Evolutionary conservation across 2,329 filamentous ascomycete species (phyloP).

Genomic region (Metarhizium anisopliae): DNA sequence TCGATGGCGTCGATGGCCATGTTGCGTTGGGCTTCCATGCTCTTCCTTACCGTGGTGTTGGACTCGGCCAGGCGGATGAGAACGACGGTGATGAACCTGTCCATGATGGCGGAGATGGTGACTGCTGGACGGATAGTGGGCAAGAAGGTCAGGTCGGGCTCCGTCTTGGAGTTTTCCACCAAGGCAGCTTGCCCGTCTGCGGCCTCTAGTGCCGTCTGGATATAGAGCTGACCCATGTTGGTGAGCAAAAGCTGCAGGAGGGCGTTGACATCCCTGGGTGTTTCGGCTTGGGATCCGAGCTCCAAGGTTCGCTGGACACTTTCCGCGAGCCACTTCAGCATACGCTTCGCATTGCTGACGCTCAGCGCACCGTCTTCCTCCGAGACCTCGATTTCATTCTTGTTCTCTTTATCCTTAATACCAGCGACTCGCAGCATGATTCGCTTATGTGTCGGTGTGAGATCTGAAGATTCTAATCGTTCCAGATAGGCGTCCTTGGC

Average conservation of each 20-base stretch:
- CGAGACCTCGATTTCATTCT: slow-evolving; percentile 80
- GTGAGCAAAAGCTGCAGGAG: slow-evolving; percentile 75
- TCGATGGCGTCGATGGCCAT: slow-evolving; percentile 69
- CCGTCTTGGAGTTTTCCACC: slow-evolving; percentile 70
- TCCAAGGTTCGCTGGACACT: slow-evolving; percentile 86
- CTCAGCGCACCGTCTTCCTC: slow-evolving; percentile 83
- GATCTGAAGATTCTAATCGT: slow-evolving; percentile 77
- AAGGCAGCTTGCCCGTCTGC: slow-evolving; percentile 63
- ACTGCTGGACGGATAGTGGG: slow-evolving; percentile 71
- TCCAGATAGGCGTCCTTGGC: slow-evolving; percentile 89
- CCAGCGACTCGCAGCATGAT: slow-evolving; percentile 88
- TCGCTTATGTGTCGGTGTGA: slow-evolving; percentile 78
- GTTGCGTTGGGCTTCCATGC: slow-evolving; percentile 77
- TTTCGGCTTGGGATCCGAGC: slow-evolving; percentile 78
- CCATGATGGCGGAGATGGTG: slow-evolving; percentile 85
- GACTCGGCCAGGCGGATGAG: slow-evolving; percentile 81
- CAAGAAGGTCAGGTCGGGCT: slow-evolving; percentile 83
- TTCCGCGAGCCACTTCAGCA: slow-evolving; percentile 96
- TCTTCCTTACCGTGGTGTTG: slow-evolving; percentile 81
- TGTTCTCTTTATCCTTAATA: slow-evolving; percentile 64
- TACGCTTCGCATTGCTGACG: slow-evolving; percentile 84
- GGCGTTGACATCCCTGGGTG: slow-evolving; percentile 84
- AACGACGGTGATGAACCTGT: slow-evolving; percentile 83
- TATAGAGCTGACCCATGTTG: slow-evolving; percentile 78
- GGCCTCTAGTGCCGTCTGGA: slow-evolving; percentile 59